Percentiles rank a stretch among this genome's conserved stretches.
These are phyloP conservation scores for Brassica juncea DNA, from an alignment of 345 rosid genomes.

Conservation along the genomic window DNA sequence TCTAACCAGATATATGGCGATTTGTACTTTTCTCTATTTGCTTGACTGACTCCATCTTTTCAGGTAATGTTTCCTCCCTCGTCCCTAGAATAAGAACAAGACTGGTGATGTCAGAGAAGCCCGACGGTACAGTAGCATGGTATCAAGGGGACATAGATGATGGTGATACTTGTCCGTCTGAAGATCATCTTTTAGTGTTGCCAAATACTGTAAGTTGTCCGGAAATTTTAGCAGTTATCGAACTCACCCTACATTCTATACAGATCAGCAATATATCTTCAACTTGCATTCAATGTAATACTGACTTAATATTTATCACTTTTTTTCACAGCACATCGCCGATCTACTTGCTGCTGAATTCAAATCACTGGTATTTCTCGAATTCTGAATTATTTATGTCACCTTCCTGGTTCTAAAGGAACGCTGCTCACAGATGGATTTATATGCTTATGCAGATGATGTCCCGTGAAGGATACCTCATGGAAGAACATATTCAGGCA, in stretches of 20 bases:
- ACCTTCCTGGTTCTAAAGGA: constrained; percentile 4
- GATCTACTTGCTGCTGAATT: constrained; percentile 83
- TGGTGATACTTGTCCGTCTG: constrained; percentile 60
- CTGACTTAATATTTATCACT: constrained; percentile 36
- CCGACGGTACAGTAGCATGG: constrained; percentile 85
- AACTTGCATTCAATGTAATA: constrained; percentile 21
- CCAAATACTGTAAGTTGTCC: constrained; percentile 79
- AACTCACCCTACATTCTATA: constrained; percentile 13
- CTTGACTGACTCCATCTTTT: constrained; percentile 28
- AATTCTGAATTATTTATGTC: constrained; percentile 1
- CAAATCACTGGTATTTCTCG: constrained; percentile 64
- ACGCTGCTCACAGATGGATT: constrained; percentile 7
- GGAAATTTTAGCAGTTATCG: neutral
- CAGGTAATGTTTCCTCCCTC: constrained; percentile 40
- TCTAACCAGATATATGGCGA: constrained; percentile 26
- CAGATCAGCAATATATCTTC: constrained; percentile 17
- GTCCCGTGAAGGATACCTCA: constrained; percentile 57
- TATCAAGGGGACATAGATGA: constrained; percentile 81
- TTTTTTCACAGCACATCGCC: constrained; percentile 65
- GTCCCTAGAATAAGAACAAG: constrained; percentile 51
- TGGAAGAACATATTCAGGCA: constrained; percentile 58
- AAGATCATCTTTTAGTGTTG: constrained; percentile 71
- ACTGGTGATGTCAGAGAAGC: constrained; percentile 79
- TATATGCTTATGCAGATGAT: constrained; percentile 69
- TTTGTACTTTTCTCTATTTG: constrained; percentile 5